phyloP scores from a whole-genome alignment of 2,329 filamentous ascomycete species.

The Leptographium lundbergii region DNA sequence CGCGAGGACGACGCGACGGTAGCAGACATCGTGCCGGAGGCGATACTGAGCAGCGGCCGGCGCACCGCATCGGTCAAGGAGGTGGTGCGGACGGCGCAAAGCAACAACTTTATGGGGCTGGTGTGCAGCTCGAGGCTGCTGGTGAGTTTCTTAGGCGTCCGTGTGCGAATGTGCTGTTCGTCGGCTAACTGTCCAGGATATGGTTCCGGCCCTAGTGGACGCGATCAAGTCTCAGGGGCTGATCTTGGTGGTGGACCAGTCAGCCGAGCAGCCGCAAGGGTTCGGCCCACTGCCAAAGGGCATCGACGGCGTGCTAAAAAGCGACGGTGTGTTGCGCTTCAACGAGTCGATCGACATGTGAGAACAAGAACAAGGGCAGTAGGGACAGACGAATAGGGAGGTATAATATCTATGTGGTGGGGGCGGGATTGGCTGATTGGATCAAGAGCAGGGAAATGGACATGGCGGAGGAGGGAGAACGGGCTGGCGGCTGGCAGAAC shows the following conservation, averaged over 20 bases:
- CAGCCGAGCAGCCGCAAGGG: slow-evolving; percentile 38
- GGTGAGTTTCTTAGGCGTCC: slow-evolving; percentile 39
- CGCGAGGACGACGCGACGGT: slow-evolving; percentile 31
- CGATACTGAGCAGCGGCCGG: slow-evolving; percentile 46
- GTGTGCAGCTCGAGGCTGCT: slow-evolving; percentile 80
- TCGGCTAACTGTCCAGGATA: slow-evolving; percentile 52
- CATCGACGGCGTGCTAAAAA: slow-evolving; percentile 76
- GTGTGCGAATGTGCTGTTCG: neutral
- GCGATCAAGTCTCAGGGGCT: slow-evolving; percentile 91
- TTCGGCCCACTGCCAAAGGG: slow-evolving; percentile 51
- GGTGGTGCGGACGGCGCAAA: slow-evolving; percentile 80
- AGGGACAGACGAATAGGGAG: neutral
- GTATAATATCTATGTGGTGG: neutral
- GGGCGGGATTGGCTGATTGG: neutral
- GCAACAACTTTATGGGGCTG: slow-evolving; percentile 96
- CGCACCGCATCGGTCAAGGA: slow-evolving; percentile 84
- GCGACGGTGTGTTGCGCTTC: slow-evolving; percentile 80
- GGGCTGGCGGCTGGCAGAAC: neutral
- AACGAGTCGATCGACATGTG: slow-evolving; percentile 78
- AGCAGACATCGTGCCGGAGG: slow-evolving; percentile 21
- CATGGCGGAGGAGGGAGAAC: neutral
- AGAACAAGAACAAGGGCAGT: neutral
- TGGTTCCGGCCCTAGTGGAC: slow-evolving; percentile 83
- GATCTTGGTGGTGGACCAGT: slow-evolving; percentile 81
- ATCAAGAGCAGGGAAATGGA: neutral